These are phyloP conservation scores for Leishmania turanica DNA, from an alignment of 208 protist genomes.

Conservation along the genomic window DNA sequence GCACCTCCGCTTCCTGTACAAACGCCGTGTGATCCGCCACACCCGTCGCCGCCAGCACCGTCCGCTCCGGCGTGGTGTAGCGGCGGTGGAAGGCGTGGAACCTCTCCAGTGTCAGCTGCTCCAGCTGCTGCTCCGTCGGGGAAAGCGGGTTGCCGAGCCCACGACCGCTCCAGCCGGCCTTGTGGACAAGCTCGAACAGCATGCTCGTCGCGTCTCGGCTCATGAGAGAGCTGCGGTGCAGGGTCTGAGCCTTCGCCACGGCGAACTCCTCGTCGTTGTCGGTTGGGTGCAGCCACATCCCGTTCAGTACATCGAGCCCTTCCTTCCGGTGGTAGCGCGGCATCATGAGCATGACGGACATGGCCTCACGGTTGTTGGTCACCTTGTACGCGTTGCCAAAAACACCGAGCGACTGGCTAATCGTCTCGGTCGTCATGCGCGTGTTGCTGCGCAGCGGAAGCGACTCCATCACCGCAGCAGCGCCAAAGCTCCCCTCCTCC, in stretches of 20 bases:
- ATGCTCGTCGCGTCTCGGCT: slow-evolving; percentile 76
- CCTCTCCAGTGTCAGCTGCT: slow-evolving; percentile 61
- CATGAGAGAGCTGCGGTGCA: slow-evolving; percentile 52
- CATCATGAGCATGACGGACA: slow-evolving; percentile 79
- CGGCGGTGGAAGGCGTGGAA: slow-evolving; percentile 69
- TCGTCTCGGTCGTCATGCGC: slow-evolving; percentile 48
- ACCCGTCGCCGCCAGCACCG: slow-evolving; percentile 82
- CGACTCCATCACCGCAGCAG: slow-evolving; percentile 78
- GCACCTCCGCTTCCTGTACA: slow-evolving; percentile 59
- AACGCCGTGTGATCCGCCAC: slow-evolving; percentile 77
- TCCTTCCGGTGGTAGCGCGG: slow-evolving; percentile 81
- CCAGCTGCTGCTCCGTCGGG: slow-evolving; percentile 55
- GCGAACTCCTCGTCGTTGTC: slow-evolving; percentile 64
- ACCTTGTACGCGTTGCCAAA: slow-evolving; percentile 85
- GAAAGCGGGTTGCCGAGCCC: slow-evolving; percentile 70
- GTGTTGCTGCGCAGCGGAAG: slow-evolving; percentile 73
- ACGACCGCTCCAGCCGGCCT: slow-evolving; percentile 84
- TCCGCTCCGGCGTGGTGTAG: slow-evolving; percentile 69
- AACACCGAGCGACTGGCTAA: slow-evolving; percentile 66
- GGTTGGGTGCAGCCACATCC: slow-evolving; percentile 77
- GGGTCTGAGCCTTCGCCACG: slow-evolving; percentile 61
- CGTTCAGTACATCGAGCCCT: slow-evolving; percentile 78
- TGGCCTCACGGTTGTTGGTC: slow-evolving; percentile 87
- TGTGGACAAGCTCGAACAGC: slow-evolving; percentile 90
- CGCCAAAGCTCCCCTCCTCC: slow-evolving; percentile 52